Conservation (phyloP, 1,284 basidiomycete genomes). For the Psilocybe mexicana region DNA sequence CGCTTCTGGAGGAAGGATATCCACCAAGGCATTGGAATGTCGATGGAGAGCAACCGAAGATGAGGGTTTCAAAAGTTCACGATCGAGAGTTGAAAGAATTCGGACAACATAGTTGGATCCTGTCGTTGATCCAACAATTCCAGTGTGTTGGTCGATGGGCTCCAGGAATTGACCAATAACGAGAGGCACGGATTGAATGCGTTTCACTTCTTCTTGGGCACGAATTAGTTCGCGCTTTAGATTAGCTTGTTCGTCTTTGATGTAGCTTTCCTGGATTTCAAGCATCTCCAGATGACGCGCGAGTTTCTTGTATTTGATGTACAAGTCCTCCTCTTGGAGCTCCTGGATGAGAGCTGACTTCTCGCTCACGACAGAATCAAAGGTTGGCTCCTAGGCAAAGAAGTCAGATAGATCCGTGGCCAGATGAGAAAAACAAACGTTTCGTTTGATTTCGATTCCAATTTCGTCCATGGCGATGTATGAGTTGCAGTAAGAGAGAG, state of each 20-base stretch:
- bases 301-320: constrained; percentile 94
- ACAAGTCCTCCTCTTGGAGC: constrained; percentile 90
- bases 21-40: constrained; percentile 98
- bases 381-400: constrained; percentile 78
- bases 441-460: constrained; percentile 83
- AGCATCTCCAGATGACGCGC: constrained; percentile 92
- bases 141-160: constrained; percentile 97
- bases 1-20: constrained; percentile 97
- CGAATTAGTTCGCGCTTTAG: constrained; percentile 97
- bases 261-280: constrained; percentile 95
- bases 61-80: constrained; percentile 96
- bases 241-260: constrained; percentile 99
- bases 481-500: constrained; percentile 32
- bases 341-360: constrained; percentile 85
- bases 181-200: constrained; percentile 98
- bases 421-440: constrained; percentile 50
- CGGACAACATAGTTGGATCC: constrained; percentile 99
- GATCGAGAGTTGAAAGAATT: constrained; percentile 95
- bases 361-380: constrained; percentile 85
- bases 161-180: constrained; percentile 99
- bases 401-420: constrained; percentile 2
- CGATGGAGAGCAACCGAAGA: constrained; percentile 97
- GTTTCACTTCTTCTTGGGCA: constrained; percentile 99
- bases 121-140: constrained; percentile 97
- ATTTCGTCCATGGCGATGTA: constrained; percentile 68